Evolutionary conservation across 139 green algal genomes (phyloP).

Genomic region (Chlamydomonas schloesseri): DNA sequence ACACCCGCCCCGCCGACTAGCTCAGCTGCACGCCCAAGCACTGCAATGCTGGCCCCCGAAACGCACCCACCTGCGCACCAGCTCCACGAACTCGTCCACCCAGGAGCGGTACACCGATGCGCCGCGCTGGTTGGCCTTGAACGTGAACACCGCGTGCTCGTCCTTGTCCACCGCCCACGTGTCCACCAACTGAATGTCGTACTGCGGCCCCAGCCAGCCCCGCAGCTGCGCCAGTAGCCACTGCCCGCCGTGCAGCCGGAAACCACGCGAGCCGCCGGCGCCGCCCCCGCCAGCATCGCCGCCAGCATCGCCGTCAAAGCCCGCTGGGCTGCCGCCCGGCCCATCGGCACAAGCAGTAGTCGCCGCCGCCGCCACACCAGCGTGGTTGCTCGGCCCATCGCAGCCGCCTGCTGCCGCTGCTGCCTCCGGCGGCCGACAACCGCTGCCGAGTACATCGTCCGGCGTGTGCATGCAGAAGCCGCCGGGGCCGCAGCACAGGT

Average conservation of each 20-base stretch:
- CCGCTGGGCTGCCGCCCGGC: too few species aligned
- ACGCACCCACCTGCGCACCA: not conserved
- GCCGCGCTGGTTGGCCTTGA: not conserved
- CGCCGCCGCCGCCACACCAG: too few species aligned
- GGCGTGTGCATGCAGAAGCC: not conserved
- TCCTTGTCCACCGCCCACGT: not conserved
- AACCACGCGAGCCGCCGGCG: not conserved
- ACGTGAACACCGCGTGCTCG: not conserved
- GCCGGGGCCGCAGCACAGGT: slow-evolving; percentile 17
- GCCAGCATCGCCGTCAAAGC: not conserved
- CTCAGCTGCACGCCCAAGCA: too few species aligned
- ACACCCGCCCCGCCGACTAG: too few species aligned
- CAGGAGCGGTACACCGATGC: not conserved
- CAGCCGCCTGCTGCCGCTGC: too few species aligned
- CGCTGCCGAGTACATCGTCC: too few species aligned
- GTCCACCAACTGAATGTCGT: not conserved
- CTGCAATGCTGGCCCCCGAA: too few species aligned
- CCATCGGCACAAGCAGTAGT: too few species aligned
- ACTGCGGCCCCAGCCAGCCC: not conserved
- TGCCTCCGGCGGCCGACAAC: too few species aligned
- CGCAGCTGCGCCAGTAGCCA: not conserved
- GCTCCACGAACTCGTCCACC: slow-evolving; percentile 22
- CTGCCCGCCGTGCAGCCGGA: not conserved
- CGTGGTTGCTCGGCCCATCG: too few species aligned
- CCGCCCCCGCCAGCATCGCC: not conserved